Evolutionary conservation across 177 flowering plant genomes (phyloP).

Genomic region (Vitis hybrid): DNA sequence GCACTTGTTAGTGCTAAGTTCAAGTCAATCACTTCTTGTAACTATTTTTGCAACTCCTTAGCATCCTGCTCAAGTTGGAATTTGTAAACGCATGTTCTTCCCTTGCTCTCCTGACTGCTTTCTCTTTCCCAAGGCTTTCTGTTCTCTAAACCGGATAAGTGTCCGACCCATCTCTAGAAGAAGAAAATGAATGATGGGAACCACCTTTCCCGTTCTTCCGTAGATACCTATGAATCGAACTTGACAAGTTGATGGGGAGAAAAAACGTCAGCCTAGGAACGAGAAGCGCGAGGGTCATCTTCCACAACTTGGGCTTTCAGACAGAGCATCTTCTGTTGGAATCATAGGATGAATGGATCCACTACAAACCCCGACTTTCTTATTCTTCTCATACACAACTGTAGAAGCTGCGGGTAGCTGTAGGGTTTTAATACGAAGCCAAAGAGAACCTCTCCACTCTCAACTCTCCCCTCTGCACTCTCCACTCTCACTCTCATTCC

Average conservation of each 20-base stretch:
- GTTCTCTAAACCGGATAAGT: constrained; percentile 6
- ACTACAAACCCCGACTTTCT: too few species aligned
- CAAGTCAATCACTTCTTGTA: constrained; percentile 37
- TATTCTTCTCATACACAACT: too few species aligned
- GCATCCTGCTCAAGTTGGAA: constrained; percentile 39
- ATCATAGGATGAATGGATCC: too few species aligned
- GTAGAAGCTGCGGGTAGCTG: too few species aligned
- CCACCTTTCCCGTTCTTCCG: constrained; percentile 2
- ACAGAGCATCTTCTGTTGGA: constrained; percentile 25
- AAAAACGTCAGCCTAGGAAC: too few species aligned
- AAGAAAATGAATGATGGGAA: constrained; percentile 5
- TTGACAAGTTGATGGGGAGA: neutral
- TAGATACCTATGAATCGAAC: constrained; percentile 14
- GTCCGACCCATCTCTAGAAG: constrained; percentile 7
- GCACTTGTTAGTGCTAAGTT: constrained; percentile 37
- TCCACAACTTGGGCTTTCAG: constrained; percentile 30
- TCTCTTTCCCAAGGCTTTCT: neutral
- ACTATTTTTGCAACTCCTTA: constrained; percentile 27
- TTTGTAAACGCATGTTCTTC: constrained; percentile 21
- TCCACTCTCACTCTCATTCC: too few species aligned
- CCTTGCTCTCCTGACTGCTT: constrained; percentile 10
- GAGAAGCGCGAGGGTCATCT: constrained; percentile 14
- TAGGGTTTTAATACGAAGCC: too few species aligned
- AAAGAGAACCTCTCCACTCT: too few species aligned
- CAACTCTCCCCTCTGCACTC: too few species aligned